phyloP scores from a whole-genome alignment of 1,284 basidiomycete species.

The Cerioporus squamosus region DNA sequence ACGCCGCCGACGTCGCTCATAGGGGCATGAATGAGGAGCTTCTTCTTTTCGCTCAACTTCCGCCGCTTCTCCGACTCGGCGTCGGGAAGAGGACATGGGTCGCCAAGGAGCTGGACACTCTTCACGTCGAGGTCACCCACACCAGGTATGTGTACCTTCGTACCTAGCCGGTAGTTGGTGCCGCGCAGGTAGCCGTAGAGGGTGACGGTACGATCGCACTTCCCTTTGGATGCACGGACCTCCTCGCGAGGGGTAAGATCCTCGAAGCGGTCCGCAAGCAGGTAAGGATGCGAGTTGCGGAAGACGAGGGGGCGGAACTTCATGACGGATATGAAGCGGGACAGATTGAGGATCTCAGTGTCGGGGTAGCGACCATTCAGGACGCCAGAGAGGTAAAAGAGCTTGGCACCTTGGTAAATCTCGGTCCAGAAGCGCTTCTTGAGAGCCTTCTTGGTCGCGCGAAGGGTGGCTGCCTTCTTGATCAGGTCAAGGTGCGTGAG shows the following conservation, averaged over 20 bases:
- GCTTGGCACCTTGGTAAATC: slow-evolving; percentile 97
- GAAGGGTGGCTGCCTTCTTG: slow-evolving; percentile 89
- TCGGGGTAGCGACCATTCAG: slow-evolving; percentile 99
- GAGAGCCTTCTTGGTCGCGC: slow-evolving; percentile 91
- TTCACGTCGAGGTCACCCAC: slow-evolving; percentile 87
- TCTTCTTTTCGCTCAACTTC: slow-evolving; percentile 95
- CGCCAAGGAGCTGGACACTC: slow-evolving; percentile 77
- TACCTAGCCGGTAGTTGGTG: slow-evolving; percentile 81
- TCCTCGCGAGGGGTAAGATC: slow-evolving; percentile 92
- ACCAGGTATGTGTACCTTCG: slow-evolving; percentile 95
- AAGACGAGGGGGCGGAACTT: slow-evolving; percentile 98
- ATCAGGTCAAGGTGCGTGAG: slow-evolving; percentile 97
- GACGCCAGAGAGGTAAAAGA: slow-evolving; percentile 98
- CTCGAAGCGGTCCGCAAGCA: slow-evolving; percentile 95
- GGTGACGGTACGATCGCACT: slow-evolving; percentile 89
- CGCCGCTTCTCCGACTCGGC: slow-evolving; percentile 91
- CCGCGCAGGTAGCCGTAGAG: slow-evolving; percentile 96
- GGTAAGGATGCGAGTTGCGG: slow-evolving; percentile 93
- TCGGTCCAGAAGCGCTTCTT: slow-evolving; percentile 99
- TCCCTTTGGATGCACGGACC: slow-evolving; percentile 79
- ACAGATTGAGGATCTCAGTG: slow-evolving; percentile 94
- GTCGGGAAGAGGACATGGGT: slow-evolving; percentile 95
- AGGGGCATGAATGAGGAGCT: slow-evolving; percentile 91
- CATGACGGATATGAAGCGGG: slow-evolving; percentile 96
- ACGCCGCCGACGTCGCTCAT: slow-evolving; percentile 99